phyloP scores from a whole-genome alignment of 345 rosid genomes.

The Dipteronia dyeriana region DNA sequence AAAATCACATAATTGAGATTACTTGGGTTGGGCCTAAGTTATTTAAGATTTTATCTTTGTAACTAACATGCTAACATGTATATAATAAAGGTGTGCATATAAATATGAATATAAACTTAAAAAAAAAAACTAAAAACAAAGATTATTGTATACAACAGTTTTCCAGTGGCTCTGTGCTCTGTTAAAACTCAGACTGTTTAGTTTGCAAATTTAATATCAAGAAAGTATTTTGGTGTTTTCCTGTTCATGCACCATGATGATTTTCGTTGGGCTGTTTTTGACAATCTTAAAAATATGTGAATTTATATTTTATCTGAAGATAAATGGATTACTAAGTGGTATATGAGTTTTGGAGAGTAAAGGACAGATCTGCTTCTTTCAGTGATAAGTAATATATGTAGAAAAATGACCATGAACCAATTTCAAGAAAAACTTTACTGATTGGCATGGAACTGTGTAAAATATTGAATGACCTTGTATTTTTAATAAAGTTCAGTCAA shows the following conservation, averaged over 20 bases:
- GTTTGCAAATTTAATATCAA: not conserved
- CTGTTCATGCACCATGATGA: not conserved
- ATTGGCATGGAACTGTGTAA: not conserved
- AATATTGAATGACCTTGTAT: not conserved
- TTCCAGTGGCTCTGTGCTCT: not conserved
- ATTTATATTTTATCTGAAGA: too few relatives aligned
- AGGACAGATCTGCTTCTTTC: not conserved
- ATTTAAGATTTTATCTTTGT: not conserved
- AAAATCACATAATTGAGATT: not conserved
- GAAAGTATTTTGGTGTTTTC: not conserved
- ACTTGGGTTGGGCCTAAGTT: not conserved
- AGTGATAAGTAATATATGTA: not conserved
- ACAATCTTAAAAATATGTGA: too few relatives aligned
- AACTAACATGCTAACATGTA: not conserved
- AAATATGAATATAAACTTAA: not conserved
- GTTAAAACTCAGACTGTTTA: not conserved
- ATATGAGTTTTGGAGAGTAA: not conserved
- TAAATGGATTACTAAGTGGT: too few relatives aligned
- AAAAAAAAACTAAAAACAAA: too few relatives aligned
- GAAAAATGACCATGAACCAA: not conserved
- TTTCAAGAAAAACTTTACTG: not conserved
- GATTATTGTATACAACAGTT: not conserved
- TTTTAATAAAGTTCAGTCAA: not conserved
- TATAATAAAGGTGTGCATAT: not conserved
- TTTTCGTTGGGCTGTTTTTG: not conserved